phyloP scores from a whole-genome alignment of 1,284 basidiomycete species.

The Ceratobasidium sp. region DNA sequence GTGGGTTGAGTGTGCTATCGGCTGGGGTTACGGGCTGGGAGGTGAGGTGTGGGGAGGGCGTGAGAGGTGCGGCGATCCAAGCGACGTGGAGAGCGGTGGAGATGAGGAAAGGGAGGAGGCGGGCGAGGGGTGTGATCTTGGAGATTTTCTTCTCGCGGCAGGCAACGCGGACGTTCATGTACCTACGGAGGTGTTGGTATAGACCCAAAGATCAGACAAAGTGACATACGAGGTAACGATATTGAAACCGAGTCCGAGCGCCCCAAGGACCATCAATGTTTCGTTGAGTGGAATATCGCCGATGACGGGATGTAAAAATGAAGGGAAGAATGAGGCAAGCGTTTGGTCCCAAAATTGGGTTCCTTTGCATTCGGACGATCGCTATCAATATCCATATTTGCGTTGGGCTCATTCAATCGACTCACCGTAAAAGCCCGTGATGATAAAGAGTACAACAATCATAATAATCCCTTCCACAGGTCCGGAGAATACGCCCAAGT shows the following conservation, averaged over 20 bases:
- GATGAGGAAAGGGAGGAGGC: slow-evolving; percentile 83
- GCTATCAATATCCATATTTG: not conserved
- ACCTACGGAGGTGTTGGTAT: slow-evolving; percentile 62
- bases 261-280: slow-evolving; percentile 86
- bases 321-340: slow-evolving; percentile 64
- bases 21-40: slow-evolving; percentile 61
- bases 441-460: slow-evolving; percentile 80
- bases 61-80: slow-evolving; percentile 79
- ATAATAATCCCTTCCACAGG: slow-evolving; percentile 97
- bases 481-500: slow-evolving; percentile 93
- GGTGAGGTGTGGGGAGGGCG: slow-evolving; percentile 56
- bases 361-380: slow-evolving; percentile 59
- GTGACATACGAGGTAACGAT: slow-evolving; percentile 73
- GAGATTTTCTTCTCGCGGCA: slow-evolving; percentile 61
- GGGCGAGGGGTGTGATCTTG: slow-evolving; percentile 71
- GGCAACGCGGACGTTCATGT: slow-evolving; percentile 78
- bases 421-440: slow-evolving; percentile 81
- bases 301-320: slow-evolving; percentile 46
- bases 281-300: slow-evolving; percentile 83
- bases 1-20: slow-evolving; percentile 45
- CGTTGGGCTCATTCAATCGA: slow-evolving; percentile 21
- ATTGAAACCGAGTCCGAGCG: slow-evolving; percentile 82
- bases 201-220: not conserved
- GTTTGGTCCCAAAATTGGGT: slow-evolving; percentile 84
- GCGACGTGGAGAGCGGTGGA: slow-evolving; percentile 77